Conservation (phyloP, 2,329 filamentous ascomycete species). For the Colletotrichum scovillei region DNA sequence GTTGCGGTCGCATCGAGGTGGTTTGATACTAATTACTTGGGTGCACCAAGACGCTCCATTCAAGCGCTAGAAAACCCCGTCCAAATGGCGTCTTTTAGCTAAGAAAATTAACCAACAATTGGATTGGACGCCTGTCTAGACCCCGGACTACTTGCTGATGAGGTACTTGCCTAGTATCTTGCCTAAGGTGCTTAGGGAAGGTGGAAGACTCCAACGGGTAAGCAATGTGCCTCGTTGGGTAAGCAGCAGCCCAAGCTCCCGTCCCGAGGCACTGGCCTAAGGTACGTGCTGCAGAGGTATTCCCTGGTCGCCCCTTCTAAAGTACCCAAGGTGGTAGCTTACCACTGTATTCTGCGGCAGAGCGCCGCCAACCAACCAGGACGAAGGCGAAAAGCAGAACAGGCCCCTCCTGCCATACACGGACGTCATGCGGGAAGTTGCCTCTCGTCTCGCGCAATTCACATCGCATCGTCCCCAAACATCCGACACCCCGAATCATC, state of each 20-base stretch:
- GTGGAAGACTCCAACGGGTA: no score
- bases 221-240: not conserved
- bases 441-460: constrained; percentile 32
- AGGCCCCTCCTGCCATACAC: constrained; percentile 33
- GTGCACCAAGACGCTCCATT: not conserved
- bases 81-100: not conserved
- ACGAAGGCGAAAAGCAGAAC: constrained; percentile 16
- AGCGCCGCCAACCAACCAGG: constrained; percentile 27
- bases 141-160: not conserved
- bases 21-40: not conserved
- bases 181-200: no score
- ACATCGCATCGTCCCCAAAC: constrained; percentile 22
- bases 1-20: not conserved
- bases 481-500: constrained; percentile 20
- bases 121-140: not conserved
- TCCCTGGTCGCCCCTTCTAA: not conserved
- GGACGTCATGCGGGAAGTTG: constrained; percentile 35
- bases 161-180: no score
- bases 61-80: not conserved
- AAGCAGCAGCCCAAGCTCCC: constrained; percentile 25
- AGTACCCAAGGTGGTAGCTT: not conserved
- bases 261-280: constrained; percentile 4
- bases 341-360: not conserved
- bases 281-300: constrained; percentile 6
- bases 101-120: not conserved